phyloP scores from a whole-genome alignment of 176 grass and related monocot species.

The Panicum miliaceum region DNA sequence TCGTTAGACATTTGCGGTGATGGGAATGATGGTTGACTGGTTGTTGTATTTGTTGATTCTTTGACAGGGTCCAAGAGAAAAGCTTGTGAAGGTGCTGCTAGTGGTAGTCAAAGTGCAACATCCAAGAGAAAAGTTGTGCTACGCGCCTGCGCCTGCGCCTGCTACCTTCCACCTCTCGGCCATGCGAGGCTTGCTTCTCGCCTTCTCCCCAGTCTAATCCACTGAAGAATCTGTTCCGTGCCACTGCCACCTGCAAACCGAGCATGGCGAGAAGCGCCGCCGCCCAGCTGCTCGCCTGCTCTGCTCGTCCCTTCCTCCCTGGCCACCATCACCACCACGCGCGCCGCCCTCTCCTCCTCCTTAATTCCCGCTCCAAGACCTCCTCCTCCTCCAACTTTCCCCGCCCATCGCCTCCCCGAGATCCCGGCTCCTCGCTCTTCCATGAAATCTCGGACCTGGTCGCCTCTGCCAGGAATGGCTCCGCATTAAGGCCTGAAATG shows the following conservation, averaged over 20 bases:
- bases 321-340: background rate
- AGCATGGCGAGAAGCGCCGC: slow-evolving; percentile 42
- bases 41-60: too few species aligned
- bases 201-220: background rate
- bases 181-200: too few species aligned
- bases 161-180: too few species aligned
- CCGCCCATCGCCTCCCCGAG: background rate
- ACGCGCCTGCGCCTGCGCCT: too few species aligned
- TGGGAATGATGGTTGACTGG: too few species aligned
- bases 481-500: background rate
- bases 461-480: background rate
- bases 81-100: too few species aligned
- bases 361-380: slow-evolving; percentile 26
- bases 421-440: slow-evolving; percentile 23
- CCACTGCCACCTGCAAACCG: background rate
- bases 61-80: too few species aligned
- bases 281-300: slow-evolving; percentile 23
- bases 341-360: background rate
- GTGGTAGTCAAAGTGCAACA: too few species aligned
- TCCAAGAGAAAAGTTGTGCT: too few species aligned
- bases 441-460: slow-evolving; percentile 45
- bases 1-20: too few species aligned
- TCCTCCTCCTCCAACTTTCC: slow-evolving; percentile 9
- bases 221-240: background rate
- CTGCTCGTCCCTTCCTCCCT: background rate